phyloP scores from a whole-genome alignment of 2,329 filamentous ascomycete genomes.

The Metarhizium sp. region DNA sequence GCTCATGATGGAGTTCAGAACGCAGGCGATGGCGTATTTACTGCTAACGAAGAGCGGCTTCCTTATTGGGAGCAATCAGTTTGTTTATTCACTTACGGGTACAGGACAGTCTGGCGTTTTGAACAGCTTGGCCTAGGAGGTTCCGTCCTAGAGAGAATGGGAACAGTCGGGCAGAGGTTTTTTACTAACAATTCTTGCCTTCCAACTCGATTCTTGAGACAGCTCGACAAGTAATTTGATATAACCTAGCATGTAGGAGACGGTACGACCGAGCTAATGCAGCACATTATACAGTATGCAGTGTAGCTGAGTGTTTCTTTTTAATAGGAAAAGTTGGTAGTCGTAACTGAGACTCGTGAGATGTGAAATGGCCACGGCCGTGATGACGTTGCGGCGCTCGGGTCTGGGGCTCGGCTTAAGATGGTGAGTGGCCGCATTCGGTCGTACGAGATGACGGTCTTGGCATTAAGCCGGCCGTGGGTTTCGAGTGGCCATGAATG shows the following conservation, averaged over 20 bases:
- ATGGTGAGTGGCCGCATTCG: not conserved
- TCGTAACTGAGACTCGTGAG: too few relatives aligned
- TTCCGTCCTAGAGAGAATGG: not conserved
- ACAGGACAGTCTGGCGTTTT: not conserved
- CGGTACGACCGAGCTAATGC: not conserved
- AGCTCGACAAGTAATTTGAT: not conserved
- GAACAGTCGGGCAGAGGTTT: not conserved
- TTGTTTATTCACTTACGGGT: not conserved
- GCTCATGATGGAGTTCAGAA: not conserved
- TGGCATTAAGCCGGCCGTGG: too few relatives aligned
- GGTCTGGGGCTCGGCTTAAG: not conserved
- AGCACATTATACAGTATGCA: not conserved
- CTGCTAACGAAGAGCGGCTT: slow-evolving; percentile 1
- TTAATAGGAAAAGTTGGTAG: not conserved
- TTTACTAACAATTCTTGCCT: not conserved
- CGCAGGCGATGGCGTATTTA: not conserved
- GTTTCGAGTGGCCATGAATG: too few relatives aligned
- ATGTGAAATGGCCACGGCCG: too few relatives aligned
- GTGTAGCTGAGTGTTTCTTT: not conserved
- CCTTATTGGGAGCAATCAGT: not conserved
- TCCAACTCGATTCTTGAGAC: not conserved
- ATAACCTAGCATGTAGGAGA: not conserved
- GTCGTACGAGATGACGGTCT: not conserved
- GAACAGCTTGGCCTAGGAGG: not conserved
- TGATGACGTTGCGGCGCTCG: too few relatives aligned